A percentile compares a stretch with the other conserved stretches of the same genome.
These are phyloP conservation scores for Papiliotrema terrestris DNA, from an alignment of 1,284 basidiomycete genomes.

Conservation along the genomic window DNA sequence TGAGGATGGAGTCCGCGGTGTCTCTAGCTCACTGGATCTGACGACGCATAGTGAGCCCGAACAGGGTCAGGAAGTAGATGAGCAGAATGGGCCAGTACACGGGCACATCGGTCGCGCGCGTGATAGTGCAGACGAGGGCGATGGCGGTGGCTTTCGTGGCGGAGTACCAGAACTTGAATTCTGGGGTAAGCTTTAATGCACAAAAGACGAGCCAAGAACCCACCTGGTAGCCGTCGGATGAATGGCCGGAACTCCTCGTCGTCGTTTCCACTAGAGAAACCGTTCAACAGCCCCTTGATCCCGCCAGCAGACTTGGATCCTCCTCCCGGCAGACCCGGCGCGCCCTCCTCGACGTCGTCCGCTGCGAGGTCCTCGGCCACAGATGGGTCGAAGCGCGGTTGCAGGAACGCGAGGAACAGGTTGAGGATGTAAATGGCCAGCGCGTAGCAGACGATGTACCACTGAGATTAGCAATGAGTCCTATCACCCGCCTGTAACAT, in stretches of 20 bases:
- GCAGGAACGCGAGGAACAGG: constrained; percentile 53
- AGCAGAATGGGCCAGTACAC: constrained; percentile 98
- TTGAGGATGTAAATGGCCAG: constrained; percentile 91
- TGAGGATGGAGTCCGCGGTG: neutral
- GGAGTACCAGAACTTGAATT: constrained; percentile 67
- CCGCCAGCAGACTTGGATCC: constrained; percentile 26
- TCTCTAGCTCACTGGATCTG: constrained; percentile 70
- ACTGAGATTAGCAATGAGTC: constrained; percentile 52
- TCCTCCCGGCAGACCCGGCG: constrained; percentile 51
- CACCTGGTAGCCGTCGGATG: constrained; percentile 92
- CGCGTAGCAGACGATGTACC: constrained; percentile 78
- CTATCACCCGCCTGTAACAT: neutral
- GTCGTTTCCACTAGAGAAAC: constrained; percentile 48
- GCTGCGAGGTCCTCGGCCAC: constrained; percentile 88
- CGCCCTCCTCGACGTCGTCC: constrained; percentile 93
- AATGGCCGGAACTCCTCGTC: constrained; percentile 92
- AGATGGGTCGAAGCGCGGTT: constrained; percentile 81
- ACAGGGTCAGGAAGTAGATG: constrained; percentile 84
- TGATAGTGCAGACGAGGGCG: constrained; percentile 74
- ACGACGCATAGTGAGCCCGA: constrained; percentile 83
- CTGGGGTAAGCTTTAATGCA: constrained; percentile 11
- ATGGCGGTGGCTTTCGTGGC: constrained; percentile 83
- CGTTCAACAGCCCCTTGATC: constrained; percentile 41
- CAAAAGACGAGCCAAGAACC: constrained; percentile 28
- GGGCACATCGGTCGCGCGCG: constrained; percentile 82